Conservation (phyloP, 1,139 yeast species). For the Taphrina pruni region DNA sequence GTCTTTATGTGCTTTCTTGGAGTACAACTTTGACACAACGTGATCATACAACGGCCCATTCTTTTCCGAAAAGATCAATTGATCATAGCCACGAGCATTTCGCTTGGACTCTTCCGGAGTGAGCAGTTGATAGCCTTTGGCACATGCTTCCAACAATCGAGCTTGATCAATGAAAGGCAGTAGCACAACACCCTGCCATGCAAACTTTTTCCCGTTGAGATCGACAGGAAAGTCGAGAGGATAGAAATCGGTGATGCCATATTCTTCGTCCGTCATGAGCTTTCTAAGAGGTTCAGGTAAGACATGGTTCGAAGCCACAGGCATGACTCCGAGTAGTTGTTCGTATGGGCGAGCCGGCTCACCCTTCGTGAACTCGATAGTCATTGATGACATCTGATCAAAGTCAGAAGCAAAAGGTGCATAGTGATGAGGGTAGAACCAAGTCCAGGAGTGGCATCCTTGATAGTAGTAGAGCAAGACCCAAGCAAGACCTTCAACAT, state of each 20-base stretch:
- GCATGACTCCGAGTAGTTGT: constrained; percentile 95
- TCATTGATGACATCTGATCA: constrained; percentile 62
- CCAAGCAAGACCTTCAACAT: constrained; percentile 96
- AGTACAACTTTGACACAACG: constrained; percentile 47
- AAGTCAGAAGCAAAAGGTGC: constrained; percentile 97
- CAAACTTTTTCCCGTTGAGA: constrained; percentile 92
- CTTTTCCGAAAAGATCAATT: constrained; percentile 50
- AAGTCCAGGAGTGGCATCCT: constrained; percentile 98
- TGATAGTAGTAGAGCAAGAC: constrained; percentile 90
- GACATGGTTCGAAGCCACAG: constrained; percentile 87
- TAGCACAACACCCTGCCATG: constrained; percentile 94
- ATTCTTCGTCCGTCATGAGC: constrained; percentile 77
- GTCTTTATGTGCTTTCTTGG: constrained; percentile 48
- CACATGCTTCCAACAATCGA: constrained; percentile 71
- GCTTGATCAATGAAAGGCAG: constrained; percentile 87
- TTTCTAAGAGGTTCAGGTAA: constrained; percentile 83
- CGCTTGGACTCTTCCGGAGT: constrained; percentile 73
- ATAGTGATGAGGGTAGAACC: constrained; percentile 97
- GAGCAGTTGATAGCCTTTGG: constrained; percentile 65
- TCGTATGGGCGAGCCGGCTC: constrained; percentile 91
- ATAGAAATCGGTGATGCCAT: constrained; percentile 88
- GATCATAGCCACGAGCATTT: constrained; percentile 56
- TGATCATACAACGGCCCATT: constrained; percentile 47
- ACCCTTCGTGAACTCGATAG: constrained; percentile 70
- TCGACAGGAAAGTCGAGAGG: constrained; percentile 89